Percentiles rank a stretch among this genome's conserved stretches.
These are phyloP conservation scores for Novakomyces olei DNA, from an alignment of 805 yeast genomes.

Conservation along the genomic window DNA sequence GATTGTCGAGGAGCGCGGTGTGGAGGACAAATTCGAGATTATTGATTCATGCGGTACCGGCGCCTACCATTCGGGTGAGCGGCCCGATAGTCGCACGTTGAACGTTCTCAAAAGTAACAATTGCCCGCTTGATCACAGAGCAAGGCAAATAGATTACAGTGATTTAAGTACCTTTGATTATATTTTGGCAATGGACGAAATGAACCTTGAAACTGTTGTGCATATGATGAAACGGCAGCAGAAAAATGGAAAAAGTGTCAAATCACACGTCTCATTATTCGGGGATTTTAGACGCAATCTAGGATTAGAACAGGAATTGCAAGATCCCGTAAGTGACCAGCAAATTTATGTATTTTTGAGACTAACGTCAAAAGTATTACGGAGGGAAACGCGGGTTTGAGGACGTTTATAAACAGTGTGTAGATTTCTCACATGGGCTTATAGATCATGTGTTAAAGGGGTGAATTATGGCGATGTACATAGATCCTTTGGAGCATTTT, in stretches of 20 bases:
- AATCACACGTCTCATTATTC: constrained; percentile 32
- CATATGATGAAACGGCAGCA: no score
- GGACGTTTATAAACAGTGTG: constrained; percentile 48
- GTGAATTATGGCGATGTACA: no score
- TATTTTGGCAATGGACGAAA: constrained; percentile 34
- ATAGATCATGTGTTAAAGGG: no score
- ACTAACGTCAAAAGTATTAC: no score
- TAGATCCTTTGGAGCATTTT: no score
- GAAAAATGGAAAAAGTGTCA: constrained; percentile 20
- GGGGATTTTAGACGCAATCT: constrained; percentile 61
- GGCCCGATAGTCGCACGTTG: constrained; percentile 56
- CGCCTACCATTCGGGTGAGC: constrained; percentile 62
- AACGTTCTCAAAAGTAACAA: constrained; percentile 46
- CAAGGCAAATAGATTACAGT: constrained; percentile 38
- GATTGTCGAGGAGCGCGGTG: constrained; percentile 30
- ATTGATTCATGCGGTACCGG: constrained; percentile 84
- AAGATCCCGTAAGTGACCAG: no score
- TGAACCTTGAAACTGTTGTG: constrained; percentile 24
- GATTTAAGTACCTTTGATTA: constrained; percentile 32
- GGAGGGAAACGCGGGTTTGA: constrained; percentile 76
- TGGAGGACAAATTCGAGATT: constrained; percentile 21
- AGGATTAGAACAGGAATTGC: constrained; percentile 35
- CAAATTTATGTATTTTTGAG: no score
- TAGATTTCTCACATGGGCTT: constrained; percentile 63
- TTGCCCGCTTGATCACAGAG: constrained; percentile 51